Evolutionary conservation across 2,329 filamentous ascomycete genomes (phyloP).

Genomic region (Colletotrichum tropicicola): DNA sequence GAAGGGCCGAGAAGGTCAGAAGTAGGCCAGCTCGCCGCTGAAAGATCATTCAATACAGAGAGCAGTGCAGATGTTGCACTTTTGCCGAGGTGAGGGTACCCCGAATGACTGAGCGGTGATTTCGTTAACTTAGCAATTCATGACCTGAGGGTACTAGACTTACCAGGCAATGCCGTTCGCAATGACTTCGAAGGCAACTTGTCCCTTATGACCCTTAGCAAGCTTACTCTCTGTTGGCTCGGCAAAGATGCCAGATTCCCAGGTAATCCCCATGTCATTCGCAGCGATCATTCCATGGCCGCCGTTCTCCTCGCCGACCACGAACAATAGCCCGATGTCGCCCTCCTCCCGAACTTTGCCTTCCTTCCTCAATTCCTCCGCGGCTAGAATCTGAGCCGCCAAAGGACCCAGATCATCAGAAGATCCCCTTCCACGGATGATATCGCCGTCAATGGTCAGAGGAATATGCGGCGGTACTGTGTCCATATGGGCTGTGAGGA

Average conservation of each 20-base stretch:
- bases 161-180: conserved; percentile 39
- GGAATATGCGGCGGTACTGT: conserved; percentile 61
- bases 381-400: conserved; percentile 33
- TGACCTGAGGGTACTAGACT: background rate
- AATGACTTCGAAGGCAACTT: conserved; percentile 39
- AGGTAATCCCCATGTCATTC: conserved; percentile 51
- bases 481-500: conserved; percentile 46
- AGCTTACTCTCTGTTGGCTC: conserved; percentile 39
- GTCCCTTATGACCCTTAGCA: conserved; percentile 36
- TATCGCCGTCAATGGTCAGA: conserved; percentile 47
- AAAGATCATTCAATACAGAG: conserved; percentile 41
- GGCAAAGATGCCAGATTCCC: conserved; percentile 37
- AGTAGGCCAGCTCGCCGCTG: conserved; percentile 39
- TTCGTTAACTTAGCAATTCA: background rate
- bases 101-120: conserved; percentile 43
- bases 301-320: conserved; percentile 37
- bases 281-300: conserved; percentile 35
- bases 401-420: conserved; percentile 48
- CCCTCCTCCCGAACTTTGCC: conserved; percentile 27
- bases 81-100: conserved; percentile 44
- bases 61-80: conserved; percentile 44
- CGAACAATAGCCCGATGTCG: conserved; percentile 34
- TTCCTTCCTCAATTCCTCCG: conserved; percentile 30
- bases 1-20: conserved; percentile 48
- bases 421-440: conserved; percentile 56